These are phyloP conservation scores for Aspergillus hortae DNA, from an alignment of 2,329 filamentous ascomycete species.

Conservation along the genomic window DNA sequence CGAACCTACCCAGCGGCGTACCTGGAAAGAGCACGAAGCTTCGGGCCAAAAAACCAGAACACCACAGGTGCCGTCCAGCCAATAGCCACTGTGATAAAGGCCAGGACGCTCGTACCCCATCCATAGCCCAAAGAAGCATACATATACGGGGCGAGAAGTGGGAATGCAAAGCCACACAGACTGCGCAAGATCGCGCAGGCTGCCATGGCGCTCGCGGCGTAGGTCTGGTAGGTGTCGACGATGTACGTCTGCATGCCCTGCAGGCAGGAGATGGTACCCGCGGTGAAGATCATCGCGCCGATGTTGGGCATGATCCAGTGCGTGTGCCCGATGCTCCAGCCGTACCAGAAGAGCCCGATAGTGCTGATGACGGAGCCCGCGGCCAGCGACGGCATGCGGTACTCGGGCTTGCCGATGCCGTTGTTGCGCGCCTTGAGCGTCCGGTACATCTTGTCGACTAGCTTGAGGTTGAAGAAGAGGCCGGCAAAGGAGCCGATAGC, in stretches of 20 bases:
- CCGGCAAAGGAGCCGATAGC: constrained; percentile 59
- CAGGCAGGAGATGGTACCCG: constrained; percentile 37
- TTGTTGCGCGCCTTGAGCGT: constrained; percentile 41
- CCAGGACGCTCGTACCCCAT: constrained; percentile 35
- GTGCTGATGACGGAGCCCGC: constrained; percentile 51
- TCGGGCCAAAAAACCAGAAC: constrained; percentile 45
- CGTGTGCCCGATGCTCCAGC: constrained; percentile 48
- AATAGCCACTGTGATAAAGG: constrained; percentile 28
- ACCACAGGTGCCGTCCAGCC: constrained; percentile 43
- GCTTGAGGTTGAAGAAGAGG: constrained; percentile 43
- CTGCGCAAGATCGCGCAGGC: constrained; percentile 11
- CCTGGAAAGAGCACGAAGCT: constrained; percentile 39
- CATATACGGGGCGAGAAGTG: constrained; percentile 33
- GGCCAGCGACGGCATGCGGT: constrained; percentile 58
- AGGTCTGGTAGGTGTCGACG: constrained; percentile 30
- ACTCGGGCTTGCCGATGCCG: constrained; percentile 51
- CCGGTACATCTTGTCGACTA: constrained; percentile 50
- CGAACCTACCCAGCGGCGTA: constrained; percentile 22
- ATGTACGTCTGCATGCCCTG: constrained; percentile 34
- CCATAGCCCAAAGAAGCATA: constrained; percentile 25
- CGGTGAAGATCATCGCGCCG: constrained; percentile 45
- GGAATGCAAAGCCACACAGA: constrained; percentile 28
- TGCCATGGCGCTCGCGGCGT: constrained; percentile 21
- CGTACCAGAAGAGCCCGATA: constrained; percentile 54
- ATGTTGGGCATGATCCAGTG: constrained; percentile 56